A percentile compares a stretch with the other conserved stretches of the same genome.
These are phyloP conservation scores for Setaria italica DNA, from an alignment of 202 grass and related monocot species.

Conservation along the genomic window DNA sequence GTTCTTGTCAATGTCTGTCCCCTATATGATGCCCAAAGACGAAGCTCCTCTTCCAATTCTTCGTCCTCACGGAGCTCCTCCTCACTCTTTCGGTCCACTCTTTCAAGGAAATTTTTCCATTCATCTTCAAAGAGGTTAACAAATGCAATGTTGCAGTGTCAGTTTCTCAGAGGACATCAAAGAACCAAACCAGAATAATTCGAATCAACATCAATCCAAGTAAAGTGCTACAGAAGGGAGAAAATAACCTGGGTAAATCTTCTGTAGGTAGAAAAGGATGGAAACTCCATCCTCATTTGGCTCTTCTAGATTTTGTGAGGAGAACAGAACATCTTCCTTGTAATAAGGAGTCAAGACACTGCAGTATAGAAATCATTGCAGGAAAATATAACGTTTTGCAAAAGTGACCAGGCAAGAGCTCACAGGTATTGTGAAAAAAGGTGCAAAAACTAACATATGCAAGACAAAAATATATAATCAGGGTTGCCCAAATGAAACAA, in stretches of 20 bases:
- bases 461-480: neutral
- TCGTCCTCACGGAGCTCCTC: constrained; percentile 71
- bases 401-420: neutral
- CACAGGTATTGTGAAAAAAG: neutral
- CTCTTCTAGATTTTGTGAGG: constrained; percentile 71
- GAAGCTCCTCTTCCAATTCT: constrained; percentile 81
- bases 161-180: constrained; percentile 14
- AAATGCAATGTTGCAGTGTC: neutral
- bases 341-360: constrained; percentile 99
- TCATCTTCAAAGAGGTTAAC: constrained; percentile 69
- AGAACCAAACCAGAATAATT: constrained; percentile 12
- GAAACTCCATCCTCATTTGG: constrained; percentile 96
- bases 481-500: constrained; percentile 25
- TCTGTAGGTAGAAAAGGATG: constrained; percentile 99
- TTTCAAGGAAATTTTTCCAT: constrained; percentile 97
- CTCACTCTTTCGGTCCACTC: constrained; percentile 64
- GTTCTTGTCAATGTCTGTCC: constrained; percentile 98
- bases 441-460: neutral
- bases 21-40: constrained; percentile 95
- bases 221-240: constrained; percentile 26
- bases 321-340: constrained; percentile 95
- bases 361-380: constrained; percentile 39
- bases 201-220: constrained; percentile 18
- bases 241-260: constrained; percentile 94
- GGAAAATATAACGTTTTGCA: constrained; percentile 27